Evolutionary conservation across 2,329 filamentous ascomycete genomes (phyloP).

Genomic region (Paracamarosporium sp.): DNA sequence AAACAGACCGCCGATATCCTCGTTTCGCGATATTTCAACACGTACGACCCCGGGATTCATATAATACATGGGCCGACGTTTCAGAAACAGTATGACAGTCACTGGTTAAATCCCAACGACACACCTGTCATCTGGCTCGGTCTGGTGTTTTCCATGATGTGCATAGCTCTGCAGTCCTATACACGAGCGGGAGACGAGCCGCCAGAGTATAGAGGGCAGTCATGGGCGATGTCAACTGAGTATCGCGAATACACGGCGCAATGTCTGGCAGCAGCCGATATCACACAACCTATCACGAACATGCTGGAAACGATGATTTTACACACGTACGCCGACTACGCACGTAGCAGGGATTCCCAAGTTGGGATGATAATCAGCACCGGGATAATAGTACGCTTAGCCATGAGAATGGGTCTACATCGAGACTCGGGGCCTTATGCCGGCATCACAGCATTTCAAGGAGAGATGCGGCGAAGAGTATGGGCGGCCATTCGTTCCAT

Average conservation of each 20-base stretch:
- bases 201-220: conserved; percentile 75
- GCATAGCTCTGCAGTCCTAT: conserved; percentile 79
- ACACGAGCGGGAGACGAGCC: conserved; percentile 81
- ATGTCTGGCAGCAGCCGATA: conserved; percentile 77
- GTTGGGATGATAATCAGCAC: conserved; percentile 68
- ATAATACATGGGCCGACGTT: conserved; percentile 77
- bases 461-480: conserved; percentile 70
- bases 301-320: conserved; percentile 81
- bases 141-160: conserved; percentile 77
- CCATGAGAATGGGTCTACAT: conserved; percentile 79
- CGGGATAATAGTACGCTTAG: conserved; percentile 66
- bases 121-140: conserved; percentile 81
- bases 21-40: conserved; percentile 90
- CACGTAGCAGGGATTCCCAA: conserved; percentile 75
- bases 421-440: conserved; percentile 78
- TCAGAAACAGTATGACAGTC: conserved; percentile 68
- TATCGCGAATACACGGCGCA: conserved; percentile 79
- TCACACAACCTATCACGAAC: conserved; percentile 75
- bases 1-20: conserved; percentile 85
- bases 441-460: conserved; percentile 74
- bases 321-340: conserved; percentile 78
- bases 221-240: conserved; percentile 55
- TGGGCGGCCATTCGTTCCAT: conserved; percentile 75
- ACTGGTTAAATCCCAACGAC: conserved; percentile 76
- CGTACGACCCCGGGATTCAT: conserved; percentile 68